Base-by-base conservation (phyloP, 805 yeast species). In the Candida ovalis region DNA sequence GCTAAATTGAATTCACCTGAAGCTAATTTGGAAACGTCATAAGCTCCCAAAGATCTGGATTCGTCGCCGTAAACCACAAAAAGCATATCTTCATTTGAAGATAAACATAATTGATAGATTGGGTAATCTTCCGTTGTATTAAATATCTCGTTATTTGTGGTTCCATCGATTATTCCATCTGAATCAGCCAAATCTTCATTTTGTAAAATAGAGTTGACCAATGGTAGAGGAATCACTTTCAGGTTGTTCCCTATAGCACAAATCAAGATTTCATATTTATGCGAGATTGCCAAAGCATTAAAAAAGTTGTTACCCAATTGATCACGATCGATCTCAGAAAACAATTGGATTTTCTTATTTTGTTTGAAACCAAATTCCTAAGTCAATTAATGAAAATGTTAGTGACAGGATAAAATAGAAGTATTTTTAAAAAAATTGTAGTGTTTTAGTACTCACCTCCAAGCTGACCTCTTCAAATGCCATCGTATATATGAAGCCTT, bases 301-400 rank as follows among this genome's bases (percentile, higher is more conserved):
- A 55, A 40, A 35, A 45, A 58, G 9, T 49, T 42, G 4, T 36
- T 10, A 8, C 39, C 39, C 35, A 51, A 28, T 8, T 40, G 8
- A 7, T 48, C 44, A 3, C 30, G 21, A 8, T 48, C 48, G 22
- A 30, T 42, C 12, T 44, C 39, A n/a, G 47, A 46, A 32, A 61
- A 60, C n/a, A 65, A 44, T 43, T 61, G 59, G n/a, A 65, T 40
- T 4, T 61, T 52, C 15, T 55, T 48, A 28, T 51, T 57, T 21
- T 54, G 53, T 48, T 63, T 66, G 44, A 66, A 66, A 1, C 70
- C 70, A 48, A 66, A 57, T 18, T 63, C 60, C 61, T 43, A 37
- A 24, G 23, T n/a, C n/a, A 13, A 17, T 43, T 22, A 6, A 23
- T 40, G 36, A 7, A 10, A 12, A 23, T 22, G 27, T 22, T 36